Percentiles rank a stretch among this genome's conserved stretches.
Conservation (phyloP, 2,329 filamentous ascomycete genomes). For the Cyanodermella asteris region DNA sequence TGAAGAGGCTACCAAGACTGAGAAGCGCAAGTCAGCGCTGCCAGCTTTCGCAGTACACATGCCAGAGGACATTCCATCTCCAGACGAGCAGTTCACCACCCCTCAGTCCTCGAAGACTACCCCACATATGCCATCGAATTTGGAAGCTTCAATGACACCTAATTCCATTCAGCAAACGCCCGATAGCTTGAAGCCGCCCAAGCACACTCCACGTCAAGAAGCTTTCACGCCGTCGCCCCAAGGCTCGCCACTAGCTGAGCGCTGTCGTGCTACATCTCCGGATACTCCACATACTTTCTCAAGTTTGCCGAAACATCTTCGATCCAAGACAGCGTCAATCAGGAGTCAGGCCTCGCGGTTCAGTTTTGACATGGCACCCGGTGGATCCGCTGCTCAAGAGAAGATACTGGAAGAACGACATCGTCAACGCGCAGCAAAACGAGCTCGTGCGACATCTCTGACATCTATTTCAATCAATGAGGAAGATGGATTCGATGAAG, state of each 20-base stretch:
- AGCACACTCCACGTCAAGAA: conserved; percentile 3
- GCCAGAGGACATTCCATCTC: conserved; percentile 14
- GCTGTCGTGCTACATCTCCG: conserved; percentile 11
- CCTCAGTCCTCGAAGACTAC: no score
- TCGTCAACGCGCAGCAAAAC: conserved; percentile 27
- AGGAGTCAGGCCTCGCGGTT: conserved; percentile 40
- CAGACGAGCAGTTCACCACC: no score
- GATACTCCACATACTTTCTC: conserved; percentile 6
- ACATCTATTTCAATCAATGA: conserved; percentile 4
- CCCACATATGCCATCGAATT: no score
- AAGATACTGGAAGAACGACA: conserved; percentile 41
- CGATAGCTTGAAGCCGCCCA: conserved; percentile 3
- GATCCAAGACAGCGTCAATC: no score
- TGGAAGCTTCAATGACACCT: conserved; percentile 3
- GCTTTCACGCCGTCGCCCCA: conserved; percentile 4
- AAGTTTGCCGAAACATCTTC: conserved; percentile 22
- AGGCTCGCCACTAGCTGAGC: conserved; percentile 11
- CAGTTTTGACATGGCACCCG: conserved; percentile 39
- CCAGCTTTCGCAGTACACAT: conserved; percentile 23
- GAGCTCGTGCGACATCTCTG: conserved; percentile 7
- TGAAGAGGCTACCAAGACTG: no score
- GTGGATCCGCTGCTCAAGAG: conserved; percentile 37
- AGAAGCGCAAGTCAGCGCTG: conserved; percentile 9
- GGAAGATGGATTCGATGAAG: conserved; percentile 15
- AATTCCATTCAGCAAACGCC: conserved; percentile 1